A percentile compares a stretch with the other conserved stretches of the same genome.
Conservation (phyloP, 371 early-diverging fungal genomes). For the Mortierella sp. region DNA sequence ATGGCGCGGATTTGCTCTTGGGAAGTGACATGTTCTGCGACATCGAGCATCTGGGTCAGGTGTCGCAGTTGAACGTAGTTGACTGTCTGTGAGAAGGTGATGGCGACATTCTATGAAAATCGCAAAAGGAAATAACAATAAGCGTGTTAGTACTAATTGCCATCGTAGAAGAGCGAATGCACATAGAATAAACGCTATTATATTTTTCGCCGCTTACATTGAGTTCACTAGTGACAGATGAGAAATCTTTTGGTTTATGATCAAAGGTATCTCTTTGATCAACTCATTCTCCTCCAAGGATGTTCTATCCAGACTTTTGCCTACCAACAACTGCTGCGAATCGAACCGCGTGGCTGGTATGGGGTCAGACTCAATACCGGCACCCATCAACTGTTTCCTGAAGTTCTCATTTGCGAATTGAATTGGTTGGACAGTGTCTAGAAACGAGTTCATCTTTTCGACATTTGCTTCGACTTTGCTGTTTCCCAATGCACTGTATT, state of each 20-base stretch:
- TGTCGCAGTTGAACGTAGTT: conserved; percentile 46
- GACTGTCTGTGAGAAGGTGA: conserved; percentile 48
- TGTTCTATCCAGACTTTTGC: conserved; percentile 37
- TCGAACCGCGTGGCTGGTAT: conserved; percentile 32
- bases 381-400: conserved; percentile 38
- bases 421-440: conserved; percentile 42
- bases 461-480: conserved; percentile 35
- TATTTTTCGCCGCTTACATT: conserved; percentile 19
- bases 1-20: conserved; percentile 43
- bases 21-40: conserved; percentile 40
- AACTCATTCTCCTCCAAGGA: conserved; percentile 41
- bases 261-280: conserved; percentile 27
- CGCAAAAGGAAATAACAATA: background rate
- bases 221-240: conserved; percentile 35
- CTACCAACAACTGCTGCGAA: conserved; percentile 25
- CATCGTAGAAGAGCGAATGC: too few relatives aligned
- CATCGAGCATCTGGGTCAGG: conserved; percentile 47
- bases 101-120: conserved; percentile 23
- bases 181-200: too few relatives aligned
- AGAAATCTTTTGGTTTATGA: conserved; percentile 36
- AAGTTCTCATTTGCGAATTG: conserved; percentile 45
- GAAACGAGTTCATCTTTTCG: conserved; percentile 45
- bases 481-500: conserved; percentile 28
- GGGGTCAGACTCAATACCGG: conserved; percentile 42
- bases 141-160: too few relatives aligned